Percentiles rank a stretch among this genome's conserved stretches.
Conservation (phyloP, 345 rosid species). For the Psidium guajava region DNA sequence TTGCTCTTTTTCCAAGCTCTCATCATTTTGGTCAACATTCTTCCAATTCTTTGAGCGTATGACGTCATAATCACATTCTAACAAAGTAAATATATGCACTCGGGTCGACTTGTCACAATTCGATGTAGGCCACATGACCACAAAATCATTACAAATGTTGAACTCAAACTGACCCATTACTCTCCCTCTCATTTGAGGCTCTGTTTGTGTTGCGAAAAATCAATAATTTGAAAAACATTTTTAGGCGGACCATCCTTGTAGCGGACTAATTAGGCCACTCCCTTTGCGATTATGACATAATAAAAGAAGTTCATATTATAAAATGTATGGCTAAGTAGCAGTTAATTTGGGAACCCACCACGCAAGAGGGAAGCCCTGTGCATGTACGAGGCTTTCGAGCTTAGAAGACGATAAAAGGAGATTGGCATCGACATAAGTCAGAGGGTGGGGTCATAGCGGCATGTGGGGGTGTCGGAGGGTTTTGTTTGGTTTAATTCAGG, state of each 20-base stretch:
- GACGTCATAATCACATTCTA: neutral
- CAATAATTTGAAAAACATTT: neutral
- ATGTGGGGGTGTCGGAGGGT: neutral
- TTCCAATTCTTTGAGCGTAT: neutral
- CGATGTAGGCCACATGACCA: neutral
- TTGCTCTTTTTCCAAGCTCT: neutral
- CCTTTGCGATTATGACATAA: neutral
- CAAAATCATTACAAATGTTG: neutral
- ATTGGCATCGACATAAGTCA: neutral
- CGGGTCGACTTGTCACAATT: neutral
- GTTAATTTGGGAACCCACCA: neutral
- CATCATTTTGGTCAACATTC: neutral
- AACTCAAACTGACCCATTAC: neutral
- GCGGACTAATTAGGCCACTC: neutral
- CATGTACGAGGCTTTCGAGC: neutral
- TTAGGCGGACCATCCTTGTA: neutral
- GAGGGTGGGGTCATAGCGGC: neutral
- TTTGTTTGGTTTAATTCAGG: neutral
- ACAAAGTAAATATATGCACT: neutral
- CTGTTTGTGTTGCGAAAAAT: too few species aligned
- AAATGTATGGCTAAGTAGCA: neutral
- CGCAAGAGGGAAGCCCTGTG: neutral
- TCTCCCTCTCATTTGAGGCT: neutral
- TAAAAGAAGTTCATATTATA: neutral
- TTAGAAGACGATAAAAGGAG: neutral